phyloP scores from a whole-genome alignment of 768 basidiomycete species.

The Hygrocybe punicea region DNA sequence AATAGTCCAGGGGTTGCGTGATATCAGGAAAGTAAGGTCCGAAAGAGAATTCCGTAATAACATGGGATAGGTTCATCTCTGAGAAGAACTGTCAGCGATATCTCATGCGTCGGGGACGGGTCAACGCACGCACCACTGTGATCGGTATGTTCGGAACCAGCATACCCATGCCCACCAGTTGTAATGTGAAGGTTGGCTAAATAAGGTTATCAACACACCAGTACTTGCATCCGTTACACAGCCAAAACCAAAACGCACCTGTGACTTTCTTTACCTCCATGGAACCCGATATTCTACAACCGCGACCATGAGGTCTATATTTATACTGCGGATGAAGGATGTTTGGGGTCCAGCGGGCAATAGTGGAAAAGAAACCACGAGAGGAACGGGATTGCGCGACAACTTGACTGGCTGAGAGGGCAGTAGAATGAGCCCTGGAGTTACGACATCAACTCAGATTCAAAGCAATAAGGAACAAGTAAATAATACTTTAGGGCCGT shows the following conservation, averaged over 20 bases:
- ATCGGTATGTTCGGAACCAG: conserved; percentile 81
- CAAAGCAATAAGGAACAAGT: background rate
- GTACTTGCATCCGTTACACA: background rate
- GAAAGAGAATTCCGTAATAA: conserved; percentile 96
- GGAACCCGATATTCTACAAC: conserved; percentile 85
- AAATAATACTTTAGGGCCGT: conserved; percentile 55
- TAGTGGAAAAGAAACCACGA: conserved; percentile 63
- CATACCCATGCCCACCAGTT: conserved; percentile 91
- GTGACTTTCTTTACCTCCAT: conserved; percentile 86
- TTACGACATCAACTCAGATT: conserved; percentile 2
- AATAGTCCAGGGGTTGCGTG: conserved; percentile 88
- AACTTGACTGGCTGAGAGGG: conserved; percentile 66
- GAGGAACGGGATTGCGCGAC: conserved; percentile 70
- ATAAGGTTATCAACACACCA: background rate
- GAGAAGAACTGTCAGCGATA: background rate
- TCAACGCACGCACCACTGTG: conserved; percentile 61
- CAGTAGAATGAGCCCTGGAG: conserved; percentile 57
- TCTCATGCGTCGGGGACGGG: background rate
- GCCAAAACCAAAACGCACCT: conserved; percentile 40
- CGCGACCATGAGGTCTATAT: conserved; percentile 57
- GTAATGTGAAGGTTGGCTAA: conserved; percentile 91
- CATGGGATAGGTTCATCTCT: conserved; percentile 97
- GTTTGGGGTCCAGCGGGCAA: conserved; percentile 42
- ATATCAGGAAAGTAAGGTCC: conserved; percentile 96
- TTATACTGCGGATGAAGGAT: conserved; percentile 63